These are phyloP conservation scores for Aspergillus funiculosus DNA, from an alignment of 495 filamentous ascomycete genomes.

Conservation along the genomic window DNA sequence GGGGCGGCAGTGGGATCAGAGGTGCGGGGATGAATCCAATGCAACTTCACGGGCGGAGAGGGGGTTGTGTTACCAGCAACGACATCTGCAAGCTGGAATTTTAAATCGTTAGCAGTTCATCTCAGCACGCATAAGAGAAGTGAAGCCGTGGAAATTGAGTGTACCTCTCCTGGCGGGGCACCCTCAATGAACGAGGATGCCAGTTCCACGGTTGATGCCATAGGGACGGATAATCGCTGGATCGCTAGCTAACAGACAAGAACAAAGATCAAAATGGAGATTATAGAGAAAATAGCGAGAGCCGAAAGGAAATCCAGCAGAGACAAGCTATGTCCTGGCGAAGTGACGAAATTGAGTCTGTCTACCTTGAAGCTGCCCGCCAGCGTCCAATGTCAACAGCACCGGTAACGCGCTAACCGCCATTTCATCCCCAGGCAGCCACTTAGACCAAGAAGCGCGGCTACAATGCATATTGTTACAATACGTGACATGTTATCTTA, in stretches of 20 bases:
- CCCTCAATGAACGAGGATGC: constrained; percentile 87
- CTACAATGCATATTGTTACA: too few relatives aligned
- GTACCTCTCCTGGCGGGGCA: constrained; percentile 95
- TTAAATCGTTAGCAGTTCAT: not conserved
- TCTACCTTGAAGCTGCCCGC: not conserved
- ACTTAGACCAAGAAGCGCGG: too few relatives aligned
- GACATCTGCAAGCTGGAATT: constrained; percentile 74
- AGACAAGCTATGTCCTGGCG: not conserved
- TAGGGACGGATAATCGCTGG: constrained; percentile 21
- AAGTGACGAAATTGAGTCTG: not conserved
- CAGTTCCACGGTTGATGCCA: constrained; percentile 51
- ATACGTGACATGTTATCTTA: too few relatives aligned
- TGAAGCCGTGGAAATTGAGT: too few relatives aligned
- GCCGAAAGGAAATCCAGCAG: not conserved
- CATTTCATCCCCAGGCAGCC: too few relatives aligned
- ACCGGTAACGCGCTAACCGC: too few relatives aligned
- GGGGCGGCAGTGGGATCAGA: not conserved
- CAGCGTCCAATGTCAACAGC: too few relatives aligned
- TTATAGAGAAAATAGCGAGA: too few relatives aligned
- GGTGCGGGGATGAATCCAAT: not conserved
- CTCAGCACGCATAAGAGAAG: too few relatives aligned
- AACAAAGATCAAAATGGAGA: not conserved
- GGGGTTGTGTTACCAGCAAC: constrained; percentile 61
- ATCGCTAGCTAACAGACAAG: too few relatives aligned
- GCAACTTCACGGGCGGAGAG: not conserved